Base-by-base conservation (phyloP, 495 filamentous ascomycete genomes). In the Hypoxylon intermedium region DNA sequence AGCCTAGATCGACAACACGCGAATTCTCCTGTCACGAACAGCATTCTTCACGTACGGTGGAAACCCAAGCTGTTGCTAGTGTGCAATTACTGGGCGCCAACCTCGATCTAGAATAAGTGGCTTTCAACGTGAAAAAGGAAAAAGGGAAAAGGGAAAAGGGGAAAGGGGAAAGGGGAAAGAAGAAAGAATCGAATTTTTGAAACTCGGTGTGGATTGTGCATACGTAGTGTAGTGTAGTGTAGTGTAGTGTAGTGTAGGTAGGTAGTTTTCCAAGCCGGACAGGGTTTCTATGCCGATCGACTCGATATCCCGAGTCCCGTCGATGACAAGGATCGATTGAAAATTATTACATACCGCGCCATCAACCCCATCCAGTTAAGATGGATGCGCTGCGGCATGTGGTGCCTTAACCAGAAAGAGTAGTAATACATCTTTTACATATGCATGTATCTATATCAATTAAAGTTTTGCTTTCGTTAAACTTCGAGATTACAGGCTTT, bases 221-320 rank as follows among this genome's bases (percentile, higher is more conserved):
- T n/a, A n/a, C n/a, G n/a, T n/a, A n/a, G n/a, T n/a, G n/a, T n/a
- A n/a, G n/a, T n/a, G n/a, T n/a, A n/a, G n/a, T n/a, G n/a, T 56
- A 9, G 34, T 50, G 34, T 13, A 13, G 30, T 26, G 12, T 28
- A 15, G 12, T 57, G 53, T 41, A 51, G 59, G 53, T 47, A 42
- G n/a, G 20, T 48, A 48, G 40, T 19, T 28, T 53, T 45, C 33
- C 16, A 33, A 20, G 38, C 4, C 15, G 16, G 13, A 15, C 49
- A 58, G 44, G 62, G 55, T 42, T 59, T 60, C 55, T 49, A 52
- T 60, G 62, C 42, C 47, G 38, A 65, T 65, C 62, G 40, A 55
- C 50, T 60, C 52, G 61, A 65, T 38, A 45, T 56, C 56, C 61
- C 61, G 62, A 65, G 62, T 65, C 55, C 45, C 40, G 37, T 54